Evolutionary conservation across 257 asterid species (phyloP), one percentile per base, ranked within the genome.

Genomic region (Nicotiana tomentosiformis): DNA sequence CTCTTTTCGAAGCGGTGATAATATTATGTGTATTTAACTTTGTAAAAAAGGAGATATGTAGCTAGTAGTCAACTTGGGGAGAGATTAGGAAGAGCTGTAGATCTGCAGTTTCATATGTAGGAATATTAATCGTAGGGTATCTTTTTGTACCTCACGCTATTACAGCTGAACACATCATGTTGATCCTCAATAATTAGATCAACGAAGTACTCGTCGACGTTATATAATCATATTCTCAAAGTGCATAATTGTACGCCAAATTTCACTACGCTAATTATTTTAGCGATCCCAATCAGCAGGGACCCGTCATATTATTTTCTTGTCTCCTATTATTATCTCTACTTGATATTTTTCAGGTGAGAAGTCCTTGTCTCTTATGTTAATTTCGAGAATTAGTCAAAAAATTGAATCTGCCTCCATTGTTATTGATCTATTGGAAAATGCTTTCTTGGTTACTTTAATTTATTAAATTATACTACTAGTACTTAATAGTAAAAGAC

Each of bases 1-100:
- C 64, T 93, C 84, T 85, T 96, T 78, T 87, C 99, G 0, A 96
- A 92, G 92, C 90, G 97, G 70, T 96, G 84, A 87, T 32, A 49
- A 3, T 3, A 23, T 14, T 15, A 12, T 43, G 4, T 15, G 39
- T 51, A 26, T 23, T 51, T 76, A 57, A 26, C 49, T 29, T 35
- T 89, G 93, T 90, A 88, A 46, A 87, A 23, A 84, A 84, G 82
- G 82, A 53, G 29, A 77, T 76, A 81, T 83, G 78, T 77, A 60
- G 56, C 66, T 65, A 86, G 84, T 74, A 82, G 51, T 46, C 35
- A 72, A 72, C 84, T n/a, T 62, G 37, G 85, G 84, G 79, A 56
- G 26, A 56, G 7, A 72, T 55, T 85, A 77, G 87, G 82, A 82
- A 29, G 82, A 51, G 15, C 64, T 14, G 26, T 51, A 26, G 46